Evolutionary conservation across 768 basidiomycete species (phyloP).

Genomic region (Leccinum subtestaceum): DNA sequence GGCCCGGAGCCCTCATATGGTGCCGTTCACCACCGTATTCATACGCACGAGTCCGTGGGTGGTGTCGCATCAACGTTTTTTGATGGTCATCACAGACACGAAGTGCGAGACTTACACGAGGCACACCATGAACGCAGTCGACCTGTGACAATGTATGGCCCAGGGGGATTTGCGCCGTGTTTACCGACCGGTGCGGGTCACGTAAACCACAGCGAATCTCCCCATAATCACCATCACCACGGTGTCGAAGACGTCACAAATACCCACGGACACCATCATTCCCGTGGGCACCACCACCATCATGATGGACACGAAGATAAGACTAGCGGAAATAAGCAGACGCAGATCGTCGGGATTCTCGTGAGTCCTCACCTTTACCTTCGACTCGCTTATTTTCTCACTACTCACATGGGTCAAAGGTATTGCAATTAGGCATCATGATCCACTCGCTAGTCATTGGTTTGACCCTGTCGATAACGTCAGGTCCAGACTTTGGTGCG

Average conservation of each 20-base stretch:
- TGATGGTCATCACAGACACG: slow-evolving; percentile 37
- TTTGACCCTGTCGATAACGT: slow-evolving; percentile 67
- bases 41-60: background rate
- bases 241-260: background rate
- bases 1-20: slow-evolving; percentile 19
- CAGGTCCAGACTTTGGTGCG: slow-evolving; percentile 69
- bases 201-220: background rate
- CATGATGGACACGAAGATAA: slow-evolving; percentile 15
- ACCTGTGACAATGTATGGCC: slow-evolving; percentile 21
- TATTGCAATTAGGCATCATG: slow-evolving; percentile 84
- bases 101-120: slow-evolving; percentile 25
- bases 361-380: slow-evolving; percentile 33
- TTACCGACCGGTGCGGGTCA: background rate
- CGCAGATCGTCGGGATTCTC: slow-evolving; percentile 73
- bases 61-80: slow-evolving; percentile 21
- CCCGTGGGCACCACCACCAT: background rate
- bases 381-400: background rate
- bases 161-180: slow-evolving; percentile 7
- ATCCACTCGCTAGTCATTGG: slow-evolving; percentile 81
- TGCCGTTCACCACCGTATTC: slow-evolving; percentile 1
- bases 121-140: slow-evolving; percentile 31
- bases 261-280: background rate
- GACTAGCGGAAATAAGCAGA: slow-evolving; percentile 45
- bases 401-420: slow-evolving; percentile 38
- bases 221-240: slow-evolving; percentile 14